A percentile compares a stretch with the other conserved stretches of the same genome.
phyloP scores from a whole-genome alignment of 768 basidiomycete species.

The Rhodotorula toruloides region DNA sequence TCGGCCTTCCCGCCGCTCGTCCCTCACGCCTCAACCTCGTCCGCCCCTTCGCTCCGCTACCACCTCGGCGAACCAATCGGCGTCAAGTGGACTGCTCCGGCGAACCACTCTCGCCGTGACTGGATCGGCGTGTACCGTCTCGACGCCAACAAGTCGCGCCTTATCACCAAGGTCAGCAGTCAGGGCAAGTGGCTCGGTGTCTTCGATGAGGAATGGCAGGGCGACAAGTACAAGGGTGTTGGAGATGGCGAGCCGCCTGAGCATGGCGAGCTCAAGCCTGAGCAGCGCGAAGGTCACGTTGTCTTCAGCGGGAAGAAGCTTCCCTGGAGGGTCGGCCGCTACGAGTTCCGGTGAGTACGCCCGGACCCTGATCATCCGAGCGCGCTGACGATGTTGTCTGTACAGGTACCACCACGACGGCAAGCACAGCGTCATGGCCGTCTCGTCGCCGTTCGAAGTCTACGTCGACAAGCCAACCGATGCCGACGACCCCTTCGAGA shows the following conservation, averaged over 20 bases:
- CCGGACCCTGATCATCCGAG: slow-evolving; percentile 1
- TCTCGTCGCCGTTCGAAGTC: slow-evolving; percentile 80
- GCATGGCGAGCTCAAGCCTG: slow-evolving; percentile 22
- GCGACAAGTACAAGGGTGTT: slow-evolving; percentile 59
- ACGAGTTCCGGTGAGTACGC: slow-evolving; percentile 60
- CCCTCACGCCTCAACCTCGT: slow-evolving; percentile 25
- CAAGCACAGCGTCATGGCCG: slow-evolving; percentile 89
- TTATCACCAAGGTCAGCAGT: slow-evolving; percentile 77
- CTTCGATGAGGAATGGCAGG: slow-evolving; percentile 87
- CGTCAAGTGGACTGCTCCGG: slow-evolving; percentile 80
- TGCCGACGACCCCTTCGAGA: slow-evolving; percentile 59
- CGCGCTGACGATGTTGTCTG: neutral
- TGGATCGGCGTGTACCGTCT: slow-evolving; percentile 75
- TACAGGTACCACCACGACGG: slow-evolving; percentile 85
- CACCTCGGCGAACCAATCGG: slow-evolving; percentile 85
- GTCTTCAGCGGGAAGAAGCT: slow-evolving; percentile 72
- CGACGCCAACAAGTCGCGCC: slow-evolving; percentile 75
- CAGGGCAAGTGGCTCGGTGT: slow-evolving; percentile 91
- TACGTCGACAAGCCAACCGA: slow-evolving; percentile 66
- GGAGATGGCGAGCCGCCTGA: slow-evolving; percentile 44
- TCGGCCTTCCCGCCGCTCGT: slow-evolving; percentile 44
- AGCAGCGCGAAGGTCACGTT: slow-evolving; percentile 53
- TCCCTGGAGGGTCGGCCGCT: slow-evolving; percentile 78
- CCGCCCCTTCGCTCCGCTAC: slow-evolving; percentile 53
- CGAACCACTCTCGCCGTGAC: slow-evolving; percentile 78